Conservation (phyloP, 2,329 filamentous ascomycete genomes). For the Zymoseptoria brevis region DNA sequence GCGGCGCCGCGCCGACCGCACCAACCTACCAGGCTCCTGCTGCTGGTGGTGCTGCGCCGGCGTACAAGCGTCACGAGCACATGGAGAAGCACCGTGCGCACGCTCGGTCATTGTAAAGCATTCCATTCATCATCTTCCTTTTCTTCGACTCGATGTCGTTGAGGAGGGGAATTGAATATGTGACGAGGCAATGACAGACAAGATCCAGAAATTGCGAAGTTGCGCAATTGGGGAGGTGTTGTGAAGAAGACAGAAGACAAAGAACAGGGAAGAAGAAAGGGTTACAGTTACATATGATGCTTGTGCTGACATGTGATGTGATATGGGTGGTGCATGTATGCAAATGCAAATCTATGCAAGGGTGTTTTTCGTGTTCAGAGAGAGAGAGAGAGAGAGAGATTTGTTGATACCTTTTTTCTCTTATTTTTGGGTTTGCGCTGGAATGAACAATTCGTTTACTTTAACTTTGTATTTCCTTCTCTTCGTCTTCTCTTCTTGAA, state of each 20-base stretch:
- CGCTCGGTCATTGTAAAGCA: not conserved
- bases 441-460: not conserved
- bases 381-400: not conserved
- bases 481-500: too few relatives aligned
- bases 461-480: not conserved
- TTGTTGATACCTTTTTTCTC: not conserved
- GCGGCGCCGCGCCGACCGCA: not conserved
- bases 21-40: not conserved
- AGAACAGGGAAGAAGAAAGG: not conserved
- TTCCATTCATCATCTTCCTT: not conserved
- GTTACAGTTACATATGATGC: not conserved
- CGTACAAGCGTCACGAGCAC: conserved; percentile 1
- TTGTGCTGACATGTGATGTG: not conserved
- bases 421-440: not conserved
- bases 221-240: too few relatives aligned
- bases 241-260: not conserved
- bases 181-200: too few relatives aligned
- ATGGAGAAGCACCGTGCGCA: not conserved
- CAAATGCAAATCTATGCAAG: not conserved
- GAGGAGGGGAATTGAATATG: not conserved
- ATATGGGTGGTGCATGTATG: not conserved
- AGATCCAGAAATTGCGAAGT: too few relatives aligned
- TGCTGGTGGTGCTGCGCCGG: too few relatives aligned
- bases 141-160: not conserved
- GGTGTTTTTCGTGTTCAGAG: not conserved